Percentiles rank a stretch among this genome's conserved stretches.
These are phyloP conservation scores for Aspergillus terreus DNA, from an alignment of 2,329 filamentous ascomycete species.

Conservation along the genomic window DNA sequence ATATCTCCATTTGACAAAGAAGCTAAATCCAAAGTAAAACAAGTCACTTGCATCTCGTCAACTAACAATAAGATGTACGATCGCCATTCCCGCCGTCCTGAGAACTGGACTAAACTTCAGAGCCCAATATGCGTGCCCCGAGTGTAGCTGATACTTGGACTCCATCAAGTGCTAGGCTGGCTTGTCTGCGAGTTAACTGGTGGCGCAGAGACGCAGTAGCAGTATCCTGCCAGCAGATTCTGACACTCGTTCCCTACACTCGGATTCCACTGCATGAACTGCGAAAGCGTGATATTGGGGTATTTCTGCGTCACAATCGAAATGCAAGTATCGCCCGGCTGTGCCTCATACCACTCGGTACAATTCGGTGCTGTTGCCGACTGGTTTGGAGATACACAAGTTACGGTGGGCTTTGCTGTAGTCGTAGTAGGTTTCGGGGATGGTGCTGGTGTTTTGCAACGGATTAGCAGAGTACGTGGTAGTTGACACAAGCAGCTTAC, in stretches of 20 bases:
- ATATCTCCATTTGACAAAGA: too few species aligned
- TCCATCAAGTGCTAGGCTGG: neutral
- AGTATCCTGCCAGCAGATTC: neutral
- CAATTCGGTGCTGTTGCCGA: neutral
- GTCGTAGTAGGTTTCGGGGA: neutral
- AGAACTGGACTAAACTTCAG: neutral
- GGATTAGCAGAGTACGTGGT: neutral
- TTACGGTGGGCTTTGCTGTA: neutral
- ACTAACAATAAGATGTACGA: too few species aligned
- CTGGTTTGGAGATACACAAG: neutral
- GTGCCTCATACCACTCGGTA: neutral
- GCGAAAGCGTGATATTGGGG: neutral
- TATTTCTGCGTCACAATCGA: neutral
- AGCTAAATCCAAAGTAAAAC: too few species aligned
- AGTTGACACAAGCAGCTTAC: neutral
- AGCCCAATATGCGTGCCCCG: neutral
- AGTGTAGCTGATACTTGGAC: neutral
- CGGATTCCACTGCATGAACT: neutral
- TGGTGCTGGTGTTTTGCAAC: neutral
- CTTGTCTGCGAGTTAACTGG: neutral
- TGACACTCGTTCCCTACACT: neutral
- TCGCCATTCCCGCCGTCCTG: too few species aligned
- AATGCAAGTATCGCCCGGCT: neutral
- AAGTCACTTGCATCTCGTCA: too few species aligned
- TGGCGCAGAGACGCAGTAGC: neutral